A percentile compares a stretch with the other conserved stretches of the same genome.
These are phyloP conservation scores for Fusarium graminum DNA, from an alignment of 2,329 filamentous ascomycete genomes.

Conservation along the genomic window DNA sequence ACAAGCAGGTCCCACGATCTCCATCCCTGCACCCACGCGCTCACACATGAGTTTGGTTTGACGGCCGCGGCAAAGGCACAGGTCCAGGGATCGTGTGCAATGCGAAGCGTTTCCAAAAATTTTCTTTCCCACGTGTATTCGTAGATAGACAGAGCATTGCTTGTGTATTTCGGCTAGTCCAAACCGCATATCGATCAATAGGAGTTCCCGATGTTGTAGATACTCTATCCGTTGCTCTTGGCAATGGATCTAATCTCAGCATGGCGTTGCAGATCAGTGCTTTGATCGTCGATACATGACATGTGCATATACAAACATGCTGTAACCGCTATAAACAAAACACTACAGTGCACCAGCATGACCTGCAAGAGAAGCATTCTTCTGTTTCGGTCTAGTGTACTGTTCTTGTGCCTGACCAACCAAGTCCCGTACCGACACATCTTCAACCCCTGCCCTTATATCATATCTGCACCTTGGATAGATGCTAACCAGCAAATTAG, in stretches of 20 bases:
- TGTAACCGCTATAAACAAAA: constrained; percentile 7
- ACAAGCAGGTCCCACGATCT: constrained; percentile 35
- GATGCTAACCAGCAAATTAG: constrained; percentile 12
- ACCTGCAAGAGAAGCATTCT: constrained; percentile 20
- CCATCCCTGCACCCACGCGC: constrained; percentile 43
- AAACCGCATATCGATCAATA: constrained; percentile 13
- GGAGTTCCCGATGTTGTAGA: background rate
- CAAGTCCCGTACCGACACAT: constrained; percentile 7
- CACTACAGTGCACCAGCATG: constrained; percentile 24
- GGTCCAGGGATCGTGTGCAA: background rate
- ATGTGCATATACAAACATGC: constrained; percentile 7
- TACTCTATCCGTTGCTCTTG: constrained; percentile 24
- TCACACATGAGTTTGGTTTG: constrained; percentile 23
- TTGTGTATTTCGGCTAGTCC: background rate
- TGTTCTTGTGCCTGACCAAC: constrained; percentile 5
- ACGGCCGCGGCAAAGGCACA: constrained; percentile 21
- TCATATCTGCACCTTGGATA: constrained; percentile 12
- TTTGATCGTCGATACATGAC: constrained; percentile 28
- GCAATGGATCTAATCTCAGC: constrained; percentile 24
- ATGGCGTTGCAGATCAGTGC: constrained; percentile 32
- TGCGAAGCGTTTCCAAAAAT: background rate
- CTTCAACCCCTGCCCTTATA: constrained; percentile 9
- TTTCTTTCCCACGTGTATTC: constrained; percentile 1
- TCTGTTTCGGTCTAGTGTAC: constrained; percentile 1
- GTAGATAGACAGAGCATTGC: background rate